phyloP scores from a whole-genome alignment of 176 grass and related monocot genomes.

The Bothriochloa decipiens region DNA sequence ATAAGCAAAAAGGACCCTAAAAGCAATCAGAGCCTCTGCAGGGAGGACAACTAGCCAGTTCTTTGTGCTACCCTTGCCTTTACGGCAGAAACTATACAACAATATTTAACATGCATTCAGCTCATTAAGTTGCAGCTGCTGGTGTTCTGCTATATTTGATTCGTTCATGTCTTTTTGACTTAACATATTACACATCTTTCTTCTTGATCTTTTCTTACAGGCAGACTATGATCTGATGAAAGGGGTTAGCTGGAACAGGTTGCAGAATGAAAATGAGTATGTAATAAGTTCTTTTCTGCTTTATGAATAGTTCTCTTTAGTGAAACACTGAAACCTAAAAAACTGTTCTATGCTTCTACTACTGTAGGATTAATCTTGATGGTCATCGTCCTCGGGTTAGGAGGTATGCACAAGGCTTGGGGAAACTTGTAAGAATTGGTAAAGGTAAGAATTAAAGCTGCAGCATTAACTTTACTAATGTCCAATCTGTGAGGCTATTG shows the following conservation, averaged over 20 bases:
- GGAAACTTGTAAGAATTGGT: constrained; percentile 85
- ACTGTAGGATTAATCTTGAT: constrained; percentile 83
- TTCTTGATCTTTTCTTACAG: constrained; percentile 50
- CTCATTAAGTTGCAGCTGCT: background rate
- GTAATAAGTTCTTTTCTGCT: constrained; percentile 34
- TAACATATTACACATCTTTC: constrained; percentile 13
- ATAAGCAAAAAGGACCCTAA: background rate
- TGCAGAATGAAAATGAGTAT: constrained; percentile 80
- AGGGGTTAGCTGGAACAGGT: constrained; percentile 57
- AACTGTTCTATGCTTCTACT: constrained; percentile 34
- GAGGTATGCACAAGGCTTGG: constrained; percentile 84
- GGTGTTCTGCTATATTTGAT: constrained; percentile 27
- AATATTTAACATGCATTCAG: constrained; percentile 22
- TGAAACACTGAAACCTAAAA: constrained; percentile 36
- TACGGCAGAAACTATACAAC: background rate
- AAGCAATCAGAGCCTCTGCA: background rate
- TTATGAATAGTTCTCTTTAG: constrained; percentile 29
- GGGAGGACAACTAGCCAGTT: background rate
- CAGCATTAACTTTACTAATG: constrained; percentile 14
- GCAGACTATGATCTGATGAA: constrained; percentile 71
- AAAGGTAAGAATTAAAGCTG: constrained; percentile 70
- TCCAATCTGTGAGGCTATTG: background rate
- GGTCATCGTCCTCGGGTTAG: constrained; percentile 81
- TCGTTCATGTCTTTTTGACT: constrained; percentile 27
- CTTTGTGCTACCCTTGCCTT: background rate